Evolutionary conservation across 2,329 filamentous ascomycete genomes (phyloP).

Genomic region (Scleromitrula shiraiana): DNA sequence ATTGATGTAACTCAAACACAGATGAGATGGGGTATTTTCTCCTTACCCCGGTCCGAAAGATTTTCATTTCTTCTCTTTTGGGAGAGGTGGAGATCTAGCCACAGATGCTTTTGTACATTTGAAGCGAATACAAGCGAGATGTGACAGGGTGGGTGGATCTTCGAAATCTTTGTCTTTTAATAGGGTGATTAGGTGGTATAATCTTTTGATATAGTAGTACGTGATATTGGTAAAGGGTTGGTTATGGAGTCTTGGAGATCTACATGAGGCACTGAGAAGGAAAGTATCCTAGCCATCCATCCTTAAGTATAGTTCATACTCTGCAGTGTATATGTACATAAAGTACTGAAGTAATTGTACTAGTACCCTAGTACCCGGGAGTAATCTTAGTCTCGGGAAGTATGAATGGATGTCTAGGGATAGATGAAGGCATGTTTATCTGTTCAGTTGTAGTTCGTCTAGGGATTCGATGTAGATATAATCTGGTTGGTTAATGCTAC

Average conservation of each 20-base stretch:
- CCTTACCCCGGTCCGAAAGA: too few species aligned
- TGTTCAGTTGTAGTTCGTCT: neutral
- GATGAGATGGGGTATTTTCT: neutral
- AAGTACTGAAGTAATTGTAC: too few species aligned
- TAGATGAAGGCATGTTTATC: neutral
- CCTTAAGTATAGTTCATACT: too few species aligned
- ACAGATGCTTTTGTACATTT: conserved; percentile 4
- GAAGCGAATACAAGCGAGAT: conserved; percentile 8
- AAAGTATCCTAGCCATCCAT: neutral
- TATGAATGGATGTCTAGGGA: neutral
- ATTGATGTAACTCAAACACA: conserved; percentile 8
- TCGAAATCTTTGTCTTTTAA: too few species aligned
- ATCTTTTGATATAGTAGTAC: too few species aligned
- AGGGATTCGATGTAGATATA: neutral
- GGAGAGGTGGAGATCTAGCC: conserved; percentile 6
- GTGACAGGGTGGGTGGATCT: neutral
- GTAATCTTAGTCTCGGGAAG: conserved; percentile 6
- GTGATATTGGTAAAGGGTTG: neutral
- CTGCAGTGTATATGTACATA: too few species aligned
- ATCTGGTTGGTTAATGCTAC: conserved; percentile 4
- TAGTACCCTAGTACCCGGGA: too few species aligned
- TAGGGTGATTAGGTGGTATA: too few species aligned
- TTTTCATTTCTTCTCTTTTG: conserved; percentile 1
- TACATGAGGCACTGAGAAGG: neutral
- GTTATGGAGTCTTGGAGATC: neutral